Evolutionary conservation across 2,329 filamentous ascomycete genomes (phyloP).

Genomic region (Venturia oleaginea): DNA sequence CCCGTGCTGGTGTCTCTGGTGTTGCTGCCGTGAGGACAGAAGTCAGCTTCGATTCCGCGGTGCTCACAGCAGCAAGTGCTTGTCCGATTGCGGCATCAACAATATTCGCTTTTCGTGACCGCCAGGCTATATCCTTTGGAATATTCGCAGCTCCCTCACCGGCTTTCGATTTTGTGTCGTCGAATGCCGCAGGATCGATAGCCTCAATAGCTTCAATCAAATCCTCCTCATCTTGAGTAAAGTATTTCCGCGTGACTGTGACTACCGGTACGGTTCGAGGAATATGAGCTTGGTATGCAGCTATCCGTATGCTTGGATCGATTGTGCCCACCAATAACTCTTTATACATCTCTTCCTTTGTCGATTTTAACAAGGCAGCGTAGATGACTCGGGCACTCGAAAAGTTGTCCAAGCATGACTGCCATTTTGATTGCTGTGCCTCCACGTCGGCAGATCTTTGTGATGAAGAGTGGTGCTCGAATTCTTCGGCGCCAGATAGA

Average conservation of each 20-base stretch:
- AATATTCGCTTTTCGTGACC: conserved; percentile 73
- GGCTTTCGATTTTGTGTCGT: conserved; percentile 4
- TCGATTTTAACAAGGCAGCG: conserved; percentile 57
- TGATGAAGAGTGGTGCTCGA: conserved; percentile 66
- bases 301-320: conserved; percentile 89
- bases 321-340: conserved; percentile 79
- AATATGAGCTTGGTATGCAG: conserved; percentile 83
- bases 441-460: conserved; percentile 28
- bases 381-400: conserved; percentile 76
- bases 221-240: conserved; percentile 54
- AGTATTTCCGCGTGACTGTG: conserved; percentile 68
- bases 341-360: conserved; percentile 69
- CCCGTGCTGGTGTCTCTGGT: conserved; percentile 31
- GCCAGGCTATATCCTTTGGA: conserved; percentile 75
- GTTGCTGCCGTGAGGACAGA: conserved; percentile 31
- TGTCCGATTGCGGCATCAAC: conserved; percentile 89
- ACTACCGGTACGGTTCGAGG: conserved; percentile 76
- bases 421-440: conserved; percentile 52
- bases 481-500: conserved; percentile 65
- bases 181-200: conserved; percentile 53
- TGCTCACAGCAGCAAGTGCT: conserved; percentile 61
- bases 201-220: conserved; percentile 61
- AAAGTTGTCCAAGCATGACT: conserved; percentile 65
- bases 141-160: conserved; percentile 27
- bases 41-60: conserved; percentile 44